Conservation (phyloP, 257 asterid species). For the Solanum commersonii region DNA sequence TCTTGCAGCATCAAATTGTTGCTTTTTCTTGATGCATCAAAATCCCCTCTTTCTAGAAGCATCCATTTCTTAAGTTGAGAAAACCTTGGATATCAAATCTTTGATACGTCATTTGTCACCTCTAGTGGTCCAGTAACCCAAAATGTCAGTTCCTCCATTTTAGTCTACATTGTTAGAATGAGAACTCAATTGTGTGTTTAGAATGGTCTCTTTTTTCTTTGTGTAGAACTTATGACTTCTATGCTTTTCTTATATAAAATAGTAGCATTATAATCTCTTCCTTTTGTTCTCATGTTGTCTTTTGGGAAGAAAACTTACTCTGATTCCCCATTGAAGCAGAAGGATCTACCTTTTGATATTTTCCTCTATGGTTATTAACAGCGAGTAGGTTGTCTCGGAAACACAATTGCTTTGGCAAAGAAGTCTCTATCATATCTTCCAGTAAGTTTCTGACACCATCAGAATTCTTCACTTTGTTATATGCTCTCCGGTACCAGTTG, state of each 20-base stretch:
- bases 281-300: neutral
- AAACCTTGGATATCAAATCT: neutral
- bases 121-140: neutral
- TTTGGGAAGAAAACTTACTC: neutral
- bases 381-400: constrained; percentile 80
- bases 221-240: neutral
- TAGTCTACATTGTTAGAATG: neutral
- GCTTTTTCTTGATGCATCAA: neutral
- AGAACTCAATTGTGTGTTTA: neutral
- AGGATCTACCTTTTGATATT: neutral
- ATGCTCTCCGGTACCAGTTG: neutral
- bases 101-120: neutral
- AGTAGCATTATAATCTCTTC: neutral
- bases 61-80: neutral
- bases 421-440: constrained; percentile 44
- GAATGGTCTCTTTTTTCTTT: neutral
- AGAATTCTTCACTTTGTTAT: neutral
- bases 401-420: constrained; percentile 57
- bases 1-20: neutral
- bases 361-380: constrained; percentile 15
- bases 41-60: neutral
- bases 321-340: neutral
- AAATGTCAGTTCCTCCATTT: neutral
- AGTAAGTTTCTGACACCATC: constrained; percentile 28
- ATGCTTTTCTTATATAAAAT: neutral